These are phyloP conservation scores for Aspergillus mulundensis DNA, from an alignment of 495 filamentous ascomycete species.

Conservation along the genomic window DNA sequence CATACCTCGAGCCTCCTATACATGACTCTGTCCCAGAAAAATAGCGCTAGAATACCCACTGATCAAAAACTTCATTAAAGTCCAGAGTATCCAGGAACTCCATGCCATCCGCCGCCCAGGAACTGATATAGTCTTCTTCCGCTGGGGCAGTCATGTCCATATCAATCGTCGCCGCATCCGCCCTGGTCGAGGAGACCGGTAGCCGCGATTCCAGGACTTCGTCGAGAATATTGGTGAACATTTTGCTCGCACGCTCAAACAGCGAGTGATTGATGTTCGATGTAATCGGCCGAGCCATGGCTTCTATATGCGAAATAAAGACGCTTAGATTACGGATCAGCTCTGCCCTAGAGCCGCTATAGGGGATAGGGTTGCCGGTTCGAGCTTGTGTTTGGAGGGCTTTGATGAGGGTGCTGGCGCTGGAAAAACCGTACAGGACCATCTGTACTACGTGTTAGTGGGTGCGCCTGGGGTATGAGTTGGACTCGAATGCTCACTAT, in stretches of 20 bases:
- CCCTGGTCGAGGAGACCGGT: not conserved
- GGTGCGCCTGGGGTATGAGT: not conserved
- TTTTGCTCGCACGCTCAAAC: slow-evolving; percentile 25
- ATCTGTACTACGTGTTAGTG: slow-evolving; percentile 15
- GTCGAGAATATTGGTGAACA: slow-evolving; percentile 30
- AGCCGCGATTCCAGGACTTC: slow-evolving; percentile 30
- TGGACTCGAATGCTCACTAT: slow-evolving; percentile 9
- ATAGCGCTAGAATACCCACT: slow-evolving; percentile 25
- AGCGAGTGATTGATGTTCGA: slow-evolving; percentile 19
- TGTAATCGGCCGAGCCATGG: slow-evolving; percentile 18
- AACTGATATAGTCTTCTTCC: slow-evolving; percentile 10
- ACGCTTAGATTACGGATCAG: slow-evolving; percentile 58
- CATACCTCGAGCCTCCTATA: not conserved
- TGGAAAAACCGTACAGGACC: slow-evolving; percentile 42
- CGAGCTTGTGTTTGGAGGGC: slow-evolving; percentile 40
- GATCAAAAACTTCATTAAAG: slow-evolving; percentile 26
- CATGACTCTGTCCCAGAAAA: not conserved
- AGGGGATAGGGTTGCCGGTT: slow-evolving; percentile 35
- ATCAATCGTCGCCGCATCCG: not conserved
- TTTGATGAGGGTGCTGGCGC: slow-evolving; percentile 42
- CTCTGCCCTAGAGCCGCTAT: slow-evolving; percentile 45
- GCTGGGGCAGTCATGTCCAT: not conserved
- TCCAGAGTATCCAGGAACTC: slow-evolving; percentile 26
- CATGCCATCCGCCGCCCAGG: slow-evolving; percentile 20
- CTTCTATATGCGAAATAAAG: slow-evolving; percentile 39